Base-by-base conservation (phyloP, 345 rosid species). In the Acer campestre region DNA sequence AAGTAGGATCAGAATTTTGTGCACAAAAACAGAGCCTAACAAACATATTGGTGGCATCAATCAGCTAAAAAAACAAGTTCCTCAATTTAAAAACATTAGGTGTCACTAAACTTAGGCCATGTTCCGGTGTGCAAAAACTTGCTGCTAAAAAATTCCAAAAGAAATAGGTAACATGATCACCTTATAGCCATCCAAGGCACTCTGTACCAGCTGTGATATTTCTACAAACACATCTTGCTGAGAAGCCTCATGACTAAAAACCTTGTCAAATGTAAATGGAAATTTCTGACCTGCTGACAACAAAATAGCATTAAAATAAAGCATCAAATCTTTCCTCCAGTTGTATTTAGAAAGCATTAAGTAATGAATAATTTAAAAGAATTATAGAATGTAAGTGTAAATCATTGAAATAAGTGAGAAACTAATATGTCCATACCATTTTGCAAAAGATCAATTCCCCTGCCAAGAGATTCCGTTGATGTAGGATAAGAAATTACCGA, bases 171-270 rank as follows among this genome's bases (percentile, higher is more conserved):
- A 13, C 20, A 66, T 64, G 66, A 42, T 80, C 61, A 94, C 98
- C 98, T 96, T 96, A 58, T 96, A 96, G 64, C 99, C 98, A 79
- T 96, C 99, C 56, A 96, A 90, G 23, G 99, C 99, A 70, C 99
- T 96, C 78, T 96, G 99, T 55, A 92, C 93, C 69, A 94, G 80
- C 82, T 96, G 99, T 10, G 99, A 94, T 77, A 96, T 91, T 84
- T 96, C 99, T 14, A 86, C 87, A 83, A 96, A 96, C 7, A 96
- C 95, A 78, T 91, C 93, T 75, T 92, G 87, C 70, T 96, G 99
- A 48, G 97, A 89, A 73, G 97, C 92, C 62, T 91, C 97, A 8
- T 89, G 98, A 75, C 76, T 83, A 53, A 96, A 96, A 66, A 96
- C 99, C 77, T 96, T 94, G 81, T 96, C 99, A 81, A 94, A 96